phyloP scores from a whole-genome alignment of 768 basidiomycete genomes.

The Clitopilus hobsonii region DNA sequence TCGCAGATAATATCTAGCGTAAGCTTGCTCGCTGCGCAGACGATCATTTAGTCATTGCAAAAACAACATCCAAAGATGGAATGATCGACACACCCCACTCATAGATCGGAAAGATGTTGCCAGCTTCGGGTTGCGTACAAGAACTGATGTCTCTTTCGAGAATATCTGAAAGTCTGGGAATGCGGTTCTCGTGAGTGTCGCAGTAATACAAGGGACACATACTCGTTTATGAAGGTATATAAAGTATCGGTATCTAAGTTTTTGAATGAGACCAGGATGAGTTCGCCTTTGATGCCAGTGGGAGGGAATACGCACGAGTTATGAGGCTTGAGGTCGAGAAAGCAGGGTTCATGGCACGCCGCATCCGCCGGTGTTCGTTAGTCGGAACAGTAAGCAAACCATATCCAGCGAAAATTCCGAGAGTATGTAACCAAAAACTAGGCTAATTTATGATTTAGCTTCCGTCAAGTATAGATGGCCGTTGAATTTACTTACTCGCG shows the following conservation, averaged over 20 bases:
- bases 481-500: constrained; percentile 24
- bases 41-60: background rate
- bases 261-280: background rate
- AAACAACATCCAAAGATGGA: background rate
- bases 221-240: constrained; percentile 42
- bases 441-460: constrained; percentile 24
- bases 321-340: constrained; percentile 41
- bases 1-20: constrained; percentile 51
- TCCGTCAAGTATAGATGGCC: background rate
- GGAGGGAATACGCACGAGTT: constrained; percentile 29
- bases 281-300: no score
- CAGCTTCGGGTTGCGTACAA: constrained; percentile 14
- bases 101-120: constrained; percentile 31
- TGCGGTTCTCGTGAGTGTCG: background rate
- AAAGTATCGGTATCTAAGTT: constrained; percentile 39
- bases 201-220: constrained; percentile 3
- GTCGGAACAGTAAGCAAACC: constrained; percentile 46
- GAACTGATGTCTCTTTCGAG: constrained; percentile 25
- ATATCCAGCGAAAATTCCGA: constrained; percentile 39
- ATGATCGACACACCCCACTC: constrained; percentile 37
- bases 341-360: constrained; percentile 46
- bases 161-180: constrained; percentile 31
- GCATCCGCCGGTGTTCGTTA: constrained; percentile 44
- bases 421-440: constrained; percentile 32
- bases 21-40: constrained; percentile 38